Evolutionary conservation across 2,329 filamentous ascomycete genomes (phyloP), one percentile per base, ranked within the genome.

Genomic region (Talaromyces albobiverticillius): DNA sequence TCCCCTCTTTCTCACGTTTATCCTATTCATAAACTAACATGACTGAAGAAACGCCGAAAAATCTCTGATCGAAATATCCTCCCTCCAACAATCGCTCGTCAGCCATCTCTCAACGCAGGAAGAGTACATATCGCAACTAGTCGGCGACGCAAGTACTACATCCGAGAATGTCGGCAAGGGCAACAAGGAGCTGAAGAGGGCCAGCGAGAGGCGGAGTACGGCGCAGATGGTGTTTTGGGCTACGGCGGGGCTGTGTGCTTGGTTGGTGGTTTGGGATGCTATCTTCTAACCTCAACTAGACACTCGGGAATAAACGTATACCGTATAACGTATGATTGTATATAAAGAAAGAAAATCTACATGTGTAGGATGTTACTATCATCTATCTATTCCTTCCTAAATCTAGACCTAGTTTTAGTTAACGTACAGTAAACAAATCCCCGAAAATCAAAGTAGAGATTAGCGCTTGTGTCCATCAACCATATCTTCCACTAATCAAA

Each of bases 171-270:
- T 99, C 48, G 88, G 88, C 13, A 85, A 85, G 55, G 94, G 93
- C 16, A 99, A 99, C 75, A 89, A 88, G 73, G 87, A 97, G 76
- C 78, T 99, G 50, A 94, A 94, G 75, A 85, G 87, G 66, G 94
- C 93, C 25, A 85, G 82, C 1, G 81, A 89, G 67, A 79, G 85
- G 60, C 79, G 82, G 36, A 90, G 88, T 71, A 81, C 86, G 41
- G 89, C 89, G 26, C 84, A 86, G 67, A 85, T 86, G 62, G 89
- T 90, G 0, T 93, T 93, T 63, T 92, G 88, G 69, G 87, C 85
- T n/a, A 88, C 88, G 4, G 85, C 86, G 55, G 85, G 87, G 1
- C 71, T 94, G 47, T 91, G 89, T 70, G 79, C 84, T 23, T 88
- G 88, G 66, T 74, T 94, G 61, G 79, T 94, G 31, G 72, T 88